Conservation (phyloP, 192 early-diverging fungal species). For the Haplosporangium gracile region DNA sequence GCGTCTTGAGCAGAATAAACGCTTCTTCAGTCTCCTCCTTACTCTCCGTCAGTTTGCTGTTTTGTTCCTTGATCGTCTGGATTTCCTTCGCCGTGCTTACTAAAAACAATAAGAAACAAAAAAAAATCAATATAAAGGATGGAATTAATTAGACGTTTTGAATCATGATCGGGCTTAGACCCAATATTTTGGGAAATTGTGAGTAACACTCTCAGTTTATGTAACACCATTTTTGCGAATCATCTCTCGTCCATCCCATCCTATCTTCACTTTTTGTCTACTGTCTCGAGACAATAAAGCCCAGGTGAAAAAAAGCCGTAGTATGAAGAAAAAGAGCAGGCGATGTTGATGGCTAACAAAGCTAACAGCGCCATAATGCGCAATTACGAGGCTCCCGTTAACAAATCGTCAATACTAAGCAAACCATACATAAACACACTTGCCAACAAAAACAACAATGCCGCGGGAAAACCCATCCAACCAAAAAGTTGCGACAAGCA, state of each 20-base stretch:
- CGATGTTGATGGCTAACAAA: too few relatives aligned
- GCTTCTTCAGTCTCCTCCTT: conserved; percentile 50
- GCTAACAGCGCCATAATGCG: too few relatives aligned
- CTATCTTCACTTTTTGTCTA: neutral
- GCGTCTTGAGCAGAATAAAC: conserved; percentile 41
- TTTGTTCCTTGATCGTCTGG: conserved; percentile 46
- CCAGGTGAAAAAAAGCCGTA: too few relatives aligned
- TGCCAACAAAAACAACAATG: too few relatives aligned
- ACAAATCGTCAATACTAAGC: too few relatives aligned
- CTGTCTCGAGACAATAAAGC: too few relatives aligned
- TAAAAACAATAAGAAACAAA: neutral
- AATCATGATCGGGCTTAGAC: neutral
- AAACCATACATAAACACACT: too few relatives aligned
- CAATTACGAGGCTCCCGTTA: too few relatives aligned
- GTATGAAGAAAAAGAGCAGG: too few relatives aligned
- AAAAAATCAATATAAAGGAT: neutral
- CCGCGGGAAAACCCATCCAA: too few relatives aligned
- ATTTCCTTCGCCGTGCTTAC: conserved; percentile 48
- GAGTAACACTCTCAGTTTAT: neutral
- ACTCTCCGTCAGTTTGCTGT: conserved; percentile 32
- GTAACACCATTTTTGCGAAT: neutral
- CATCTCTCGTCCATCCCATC: neutral
- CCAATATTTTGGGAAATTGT: neutral
- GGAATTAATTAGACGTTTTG: neutral
- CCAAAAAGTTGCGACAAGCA: too few relatives aligned